A percentile compares a stretch with the other conserved stretches of the same genome.
Conservation (phyloP, 1,284 basidiomycete genomes). For the Ganoderma meredithae region DNA sequence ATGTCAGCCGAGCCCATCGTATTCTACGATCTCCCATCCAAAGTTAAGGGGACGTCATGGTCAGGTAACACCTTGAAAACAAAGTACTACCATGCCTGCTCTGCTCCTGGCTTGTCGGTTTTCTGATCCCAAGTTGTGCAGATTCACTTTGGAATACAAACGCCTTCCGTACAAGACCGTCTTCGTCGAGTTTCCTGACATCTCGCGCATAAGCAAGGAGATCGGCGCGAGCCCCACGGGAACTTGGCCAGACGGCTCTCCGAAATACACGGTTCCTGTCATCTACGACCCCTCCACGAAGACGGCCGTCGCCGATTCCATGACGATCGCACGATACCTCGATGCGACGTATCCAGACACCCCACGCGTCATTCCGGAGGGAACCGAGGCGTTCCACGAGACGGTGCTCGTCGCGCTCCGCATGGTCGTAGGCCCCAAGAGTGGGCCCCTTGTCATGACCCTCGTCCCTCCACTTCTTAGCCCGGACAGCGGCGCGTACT, state of each 20-base stretch:
- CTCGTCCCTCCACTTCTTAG: conserved; percentile 16
- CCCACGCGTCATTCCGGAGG: conserved; percentile 39
- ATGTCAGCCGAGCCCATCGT: conserved; percentile 14
- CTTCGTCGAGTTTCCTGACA: conserved; percentile 40
- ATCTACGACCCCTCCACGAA: conserved; percentile 43
- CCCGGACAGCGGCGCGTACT: conserved; percentile 27
- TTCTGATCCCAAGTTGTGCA: conserved; percentile 18
- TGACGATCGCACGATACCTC: conserved; percentile 53
- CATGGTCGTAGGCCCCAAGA: background rate
- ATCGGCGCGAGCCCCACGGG: conserved; percentile 32
- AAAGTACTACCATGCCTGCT: conserved; percentile 16
- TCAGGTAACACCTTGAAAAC: conserved; percentile 20
- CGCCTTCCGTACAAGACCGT: conserved; percentile 37
- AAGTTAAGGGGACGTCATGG: conserved; percentile 24
- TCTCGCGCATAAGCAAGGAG: conserved; percentile 17
- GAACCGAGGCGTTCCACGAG: conserved; percentile 20
- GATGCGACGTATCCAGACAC: conserved; percentile 53
- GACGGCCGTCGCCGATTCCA: conserved; percentile 47
- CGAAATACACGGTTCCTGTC: conserved; percentile 30
- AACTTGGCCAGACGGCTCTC: conserved; percentile 28
- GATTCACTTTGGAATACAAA: conserved; percentile 37
- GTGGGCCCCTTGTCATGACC: conserved; percentile 22
- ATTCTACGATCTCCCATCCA: conserved; percentile 40
- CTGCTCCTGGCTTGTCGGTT: background rate
- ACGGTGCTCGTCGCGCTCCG: conserved; percentile 30